Percentiles rank a stretch among this genome's conserved stretches.
These are phyloP conservation scores for Penicillium ochrochloron DNA, from an alignment of 495 filamentous ascomycete species.

Conservation along the genomic window DNA sequence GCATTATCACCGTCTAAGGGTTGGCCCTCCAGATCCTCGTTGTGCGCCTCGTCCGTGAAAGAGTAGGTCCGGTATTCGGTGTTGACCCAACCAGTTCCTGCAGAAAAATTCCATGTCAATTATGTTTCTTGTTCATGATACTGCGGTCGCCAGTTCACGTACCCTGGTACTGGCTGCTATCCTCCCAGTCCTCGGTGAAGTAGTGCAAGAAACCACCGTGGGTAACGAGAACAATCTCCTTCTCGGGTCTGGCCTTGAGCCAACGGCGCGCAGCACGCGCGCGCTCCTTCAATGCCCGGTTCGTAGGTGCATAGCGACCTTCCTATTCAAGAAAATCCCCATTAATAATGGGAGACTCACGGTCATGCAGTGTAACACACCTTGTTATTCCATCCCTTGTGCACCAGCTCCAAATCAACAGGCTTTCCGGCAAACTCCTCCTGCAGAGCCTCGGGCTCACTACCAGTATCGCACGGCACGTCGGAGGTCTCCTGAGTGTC, in stretches of 20 bases:
- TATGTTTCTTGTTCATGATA: not conserved
- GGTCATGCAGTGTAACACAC: slow-evolving; percentile 21
- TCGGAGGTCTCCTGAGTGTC: slow-evolving; percentile 82
- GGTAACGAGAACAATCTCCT: slow-evolving; percentile 72
- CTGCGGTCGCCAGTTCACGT: slow-evolving; percentile 23
- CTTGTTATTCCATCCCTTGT: slow-evolving; percentile 75
- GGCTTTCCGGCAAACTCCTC: slow-evolving; percentile 65
- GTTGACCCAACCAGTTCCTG: slow-evolving; percentile 84
- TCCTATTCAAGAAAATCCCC: slow-evolving; percentile 11
- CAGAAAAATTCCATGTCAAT: not conserved
- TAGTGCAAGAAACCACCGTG: slow-evolving; percentile 77
- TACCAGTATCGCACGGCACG: slow-evolving; percentile 81
- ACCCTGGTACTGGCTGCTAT: slow-evolving; percentile 59
- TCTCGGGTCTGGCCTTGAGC: slow-evolving; percentile 60
- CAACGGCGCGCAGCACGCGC: slow-evolving; percentile 69
- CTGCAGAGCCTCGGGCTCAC: slow-evolving; percentile 52
- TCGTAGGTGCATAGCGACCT: slow-evolving; percentile 62
- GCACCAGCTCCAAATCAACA: slow-evolving; percentile 67
- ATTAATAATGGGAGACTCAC: not conserved
- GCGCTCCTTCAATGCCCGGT: slow-evolving; percentile 61
- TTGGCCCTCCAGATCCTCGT: slow-evolving; percentile 44
- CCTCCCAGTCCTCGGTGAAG: slow-evolving; percentile 83
- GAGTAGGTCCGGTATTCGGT: slow-evolving; percentile 78
- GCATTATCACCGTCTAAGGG: slow-evolving; percentile 58
- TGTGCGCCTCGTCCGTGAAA: slow-evolving; percentile 58